Conservation (phyloP, 179 eudicot species). For the Sideroxylon spinosum region DNA sequence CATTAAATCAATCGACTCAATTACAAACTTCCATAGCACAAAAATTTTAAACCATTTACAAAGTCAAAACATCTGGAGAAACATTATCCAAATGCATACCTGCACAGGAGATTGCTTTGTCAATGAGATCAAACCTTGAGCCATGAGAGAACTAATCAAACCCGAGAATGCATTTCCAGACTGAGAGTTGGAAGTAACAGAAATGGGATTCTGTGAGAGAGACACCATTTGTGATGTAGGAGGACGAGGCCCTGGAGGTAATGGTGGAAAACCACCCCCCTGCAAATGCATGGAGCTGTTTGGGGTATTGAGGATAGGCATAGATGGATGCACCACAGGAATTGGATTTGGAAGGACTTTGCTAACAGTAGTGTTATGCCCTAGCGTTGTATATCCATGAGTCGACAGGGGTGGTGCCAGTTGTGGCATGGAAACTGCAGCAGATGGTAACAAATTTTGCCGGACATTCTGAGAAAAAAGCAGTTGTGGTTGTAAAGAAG, state of each 20-base stretch:
- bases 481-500: slow-evolving; percentile 38
- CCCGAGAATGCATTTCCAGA: slow-evolving; percentile 50
- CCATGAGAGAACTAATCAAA: slow-evolving; percentile 61
- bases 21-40: not conserved
- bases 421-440: slow-evolving; percentile 27
- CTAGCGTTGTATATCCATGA: slow-evolving; percentile 48
- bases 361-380: slow-evolving; percentile 29
- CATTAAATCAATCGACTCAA: slow-evolving; percentile 5
- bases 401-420: slow-evolving; percentile 25
- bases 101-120: slow-evolving; percentile 45
- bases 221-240: slow-evolving; percentile 37
- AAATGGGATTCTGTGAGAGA: slow-evolving; percentile 32
- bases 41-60: not conserved
- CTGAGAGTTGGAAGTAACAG: slow-evolving; percentile 38
- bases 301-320: slow-evolving; percentile 37
- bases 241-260: slow-evolving; percentile 47
- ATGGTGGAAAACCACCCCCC: slow-evolving; percentile 37
- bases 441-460: slow-evolving; percentile 35
- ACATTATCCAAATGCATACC: slow-evolving; percentile 32
- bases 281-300: slow-evolving; percentile 40
- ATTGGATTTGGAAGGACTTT: slow-evolving; percentile 29
- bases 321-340: slow-evolving; percentile 34
- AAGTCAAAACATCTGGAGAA: not conserved
- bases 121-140: slow-evolving; percentile 73
- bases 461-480: slow-evolving; percentile 35